These are phyloP conservation scores for Amaranthus palmeri DNA, from an alignment of 148 eudicot species.

Conservation along the genomic window DNA sequence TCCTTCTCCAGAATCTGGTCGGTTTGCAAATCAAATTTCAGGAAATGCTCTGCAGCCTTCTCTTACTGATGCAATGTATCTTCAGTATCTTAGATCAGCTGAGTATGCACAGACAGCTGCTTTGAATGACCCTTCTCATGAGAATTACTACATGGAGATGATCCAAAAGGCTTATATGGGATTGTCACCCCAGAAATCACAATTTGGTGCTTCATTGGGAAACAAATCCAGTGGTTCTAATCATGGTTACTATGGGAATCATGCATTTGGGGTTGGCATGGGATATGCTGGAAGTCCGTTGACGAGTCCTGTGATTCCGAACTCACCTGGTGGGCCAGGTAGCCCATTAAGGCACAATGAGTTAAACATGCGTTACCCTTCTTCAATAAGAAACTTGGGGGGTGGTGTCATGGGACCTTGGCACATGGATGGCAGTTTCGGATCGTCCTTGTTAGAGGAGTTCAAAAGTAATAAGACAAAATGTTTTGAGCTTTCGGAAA, in stretches of 20 bases:
- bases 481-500: conserved; percentile 88
- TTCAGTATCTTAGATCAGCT: conserved; percentile 68
- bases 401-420: conserved; percentile 79
- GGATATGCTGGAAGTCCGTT: conserved; percentile 89
- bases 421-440: conserved; percentile 65
- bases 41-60: conserved; percentile 52
- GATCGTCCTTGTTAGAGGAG: conserved; percentile 85
- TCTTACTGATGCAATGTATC: conserved; percentile 73
- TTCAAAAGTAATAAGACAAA: conserved; percentile 86
- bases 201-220: conserved; percentile 50
- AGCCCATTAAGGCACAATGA: conserved; percentile 81
- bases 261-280: conserved; percentile 70
- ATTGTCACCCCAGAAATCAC: conserved; percentile 78
- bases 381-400: conserved; percentile 59
- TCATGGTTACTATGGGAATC: conserved; percentile 76
- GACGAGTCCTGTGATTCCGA: conserved; percentile 62
- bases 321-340: conserved; percentile 76
- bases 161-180: conserved; percentile 84
- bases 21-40: conserved; percentile 52
- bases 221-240: conserved; percentile 50
- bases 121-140: conserved; percentile 60
- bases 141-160: conserved; percentile 57
- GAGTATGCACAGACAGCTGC: conserved; percentile 75
- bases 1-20: conserved; percentile 36
- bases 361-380: conserved; percentile 54